phyloP scores from a whole-genome alignment of 148 eudicot genomes.

The Bassia scoparia region DNA sequence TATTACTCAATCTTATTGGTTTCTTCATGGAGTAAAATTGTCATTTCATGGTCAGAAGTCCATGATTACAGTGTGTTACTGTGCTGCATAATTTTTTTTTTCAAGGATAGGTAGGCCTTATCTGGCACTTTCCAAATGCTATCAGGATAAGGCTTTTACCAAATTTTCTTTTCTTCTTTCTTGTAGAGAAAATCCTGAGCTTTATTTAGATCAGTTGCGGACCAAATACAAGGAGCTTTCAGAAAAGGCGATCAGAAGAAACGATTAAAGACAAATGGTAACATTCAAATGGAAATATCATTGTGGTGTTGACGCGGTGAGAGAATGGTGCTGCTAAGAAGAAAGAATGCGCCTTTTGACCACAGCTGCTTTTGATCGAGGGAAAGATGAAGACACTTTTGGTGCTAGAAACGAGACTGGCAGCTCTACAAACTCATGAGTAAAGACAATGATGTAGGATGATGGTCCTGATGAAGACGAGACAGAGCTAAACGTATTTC shows the following conservation, averaged over 20 bases:
- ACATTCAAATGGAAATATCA: slow-evolving; percentile 61
- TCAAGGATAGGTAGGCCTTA: background rate
- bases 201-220: slow-evolving; percentile 68
- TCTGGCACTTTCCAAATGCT: background rate
- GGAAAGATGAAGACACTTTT: slow-evolving; percentile 98
- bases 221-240: slow-evolving; percentile 65
- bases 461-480: slow-evolving; percentile 84
- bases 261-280: slow-evolving; percentile 62
- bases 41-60: background rate
- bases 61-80: background rate
- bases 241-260: slow-evolving; percentile 88
- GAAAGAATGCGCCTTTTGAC: slow-evolving; percentile 97
- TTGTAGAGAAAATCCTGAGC: slow-evolving; percentile 83
- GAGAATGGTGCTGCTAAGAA: slow-evolving; percentile 85
- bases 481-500: slow-evolving; percentile 73
- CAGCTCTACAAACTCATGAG: slow-evolving; percentile 94
- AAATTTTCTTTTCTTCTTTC: slow-evolving; percentile 1
- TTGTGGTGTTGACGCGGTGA: slow-evolving; percentile 96
- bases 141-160: background rate
- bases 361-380: slow-evolving; percentile 96
- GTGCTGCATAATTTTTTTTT: background rate
- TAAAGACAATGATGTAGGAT: slow-evolving; percentile 88
- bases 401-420: slow-evolving; percentile 97
- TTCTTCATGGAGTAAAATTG: too few relatives aligned
- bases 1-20: too few relatives aligned